These are phyloP conservation scores for Sugiyamaella pinicola DNA, from an alignment of 1,139 yeast genomes.

Conservation along the genomic window DNA sequence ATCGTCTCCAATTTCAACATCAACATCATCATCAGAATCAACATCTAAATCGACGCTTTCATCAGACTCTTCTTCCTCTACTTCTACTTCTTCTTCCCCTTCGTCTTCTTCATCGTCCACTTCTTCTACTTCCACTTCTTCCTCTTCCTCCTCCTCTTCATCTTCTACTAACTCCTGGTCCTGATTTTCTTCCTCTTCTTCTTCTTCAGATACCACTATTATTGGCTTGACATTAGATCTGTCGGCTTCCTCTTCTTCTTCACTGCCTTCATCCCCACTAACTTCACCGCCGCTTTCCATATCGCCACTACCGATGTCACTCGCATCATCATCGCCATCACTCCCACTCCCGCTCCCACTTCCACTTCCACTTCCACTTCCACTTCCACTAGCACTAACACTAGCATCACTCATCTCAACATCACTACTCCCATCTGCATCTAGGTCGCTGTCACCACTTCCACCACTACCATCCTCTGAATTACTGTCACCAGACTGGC, in stretches of 20 bases:
- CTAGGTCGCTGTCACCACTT: constrained; percentile 28
- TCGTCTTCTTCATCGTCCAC: constrained; percentile 24
- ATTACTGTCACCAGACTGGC: constrained; percentile 27
- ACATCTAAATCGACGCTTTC: constrained; percentile 7
- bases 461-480: constrained; percentile 30
- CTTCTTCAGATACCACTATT: constrained; percentile 19
- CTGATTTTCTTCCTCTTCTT: constrained; percentile 27
- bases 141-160: constrained; percentile 27
- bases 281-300: not conserved
- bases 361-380: constrained; percentile 30
- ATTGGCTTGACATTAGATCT: constrained; percentile 28
- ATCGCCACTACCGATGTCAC: constrained; percentile 23
- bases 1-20: constrained; percentile 12
- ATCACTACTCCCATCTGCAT: constrained; percentile 25
- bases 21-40: constrained; percentile 7
- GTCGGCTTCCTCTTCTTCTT: constrained; percentile 23
- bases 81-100: constrained; percentile 16
- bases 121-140: constrained; percentile 27
- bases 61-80: constrained; percentile 25
- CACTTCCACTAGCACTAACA: constrained; percentile 29
- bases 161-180: too few species aligned
- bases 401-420: constrained; percentile 27
- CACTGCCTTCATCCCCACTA: constrained; percentile 28
- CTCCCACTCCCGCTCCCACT: constrained; percentile 2
- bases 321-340: constrained; percentile 11